Base-by-base conservation (phyloP, 768 basidiomycete species). In the Lentinula sp. region DNA sequence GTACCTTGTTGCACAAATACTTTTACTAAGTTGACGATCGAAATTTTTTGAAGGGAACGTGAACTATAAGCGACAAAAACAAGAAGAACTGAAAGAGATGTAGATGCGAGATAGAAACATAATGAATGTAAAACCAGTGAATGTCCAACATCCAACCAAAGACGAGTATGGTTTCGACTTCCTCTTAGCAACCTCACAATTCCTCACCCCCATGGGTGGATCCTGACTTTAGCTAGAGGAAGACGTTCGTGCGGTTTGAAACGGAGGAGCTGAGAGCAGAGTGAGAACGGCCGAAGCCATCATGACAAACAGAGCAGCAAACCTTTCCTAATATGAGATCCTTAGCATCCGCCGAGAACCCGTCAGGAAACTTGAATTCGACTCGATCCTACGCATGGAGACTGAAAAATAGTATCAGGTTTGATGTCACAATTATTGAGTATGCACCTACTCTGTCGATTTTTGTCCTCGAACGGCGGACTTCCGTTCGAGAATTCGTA, bases 381-480 rank as follows among this genome's bases (percentile, higher is more conserved):
- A 87, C 83, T 39, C 78, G 79, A 90, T 90, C 18, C 86, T 79
- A 54, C 79, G 79, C 69, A 90, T 89, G 1, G 89, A 90, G 5
- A 83, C 88, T 82, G 52, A 13, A n/a, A 35, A 12, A 49, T 35
- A 50, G 49, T n/a, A 51, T 1, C 16, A 36, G 7, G 13, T 23
- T 28, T 12, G 41, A 46, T 12, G 23, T 35, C 42, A 12, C n/a
- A 41, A 3, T n/a, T 46, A 28, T 6, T 5, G 1, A 37, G 23
- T 28, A 28, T 3, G 28, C 10, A 60, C 61, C 15, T 54, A 86
- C 85, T 83, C 37, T 80, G 78, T 51, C 81, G 73, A 16, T 85
- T 84, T 41, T 69, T 78, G 63, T 88, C 86, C 67, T 91, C 88
- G 64, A 91, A 91, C 0, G 89, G 88, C n/a, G 88, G 88, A 9